Evolutionary conservation across 73 alveolate species (phyloP).

Genomic region (Durusdinium trenchii): DNA sequence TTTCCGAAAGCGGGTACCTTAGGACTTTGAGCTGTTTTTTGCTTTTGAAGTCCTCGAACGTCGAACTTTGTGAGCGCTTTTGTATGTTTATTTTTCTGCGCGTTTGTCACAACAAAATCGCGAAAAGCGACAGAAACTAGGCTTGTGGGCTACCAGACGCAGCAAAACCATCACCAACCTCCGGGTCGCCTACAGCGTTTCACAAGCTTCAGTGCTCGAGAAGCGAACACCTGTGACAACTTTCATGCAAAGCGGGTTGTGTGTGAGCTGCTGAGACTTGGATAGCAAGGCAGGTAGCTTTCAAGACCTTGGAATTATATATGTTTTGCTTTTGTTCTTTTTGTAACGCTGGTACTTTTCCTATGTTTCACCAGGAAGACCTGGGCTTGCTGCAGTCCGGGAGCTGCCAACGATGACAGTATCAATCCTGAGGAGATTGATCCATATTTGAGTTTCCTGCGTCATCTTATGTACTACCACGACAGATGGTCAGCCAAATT

Average conservation of each 20-base stretch:
- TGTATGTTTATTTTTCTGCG: too few species aligned
- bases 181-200: conserved; percentile 66
- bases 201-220: conserved; percentile 76
- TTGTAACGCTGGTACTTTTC: background rate
- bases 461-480: conserved; percentile 76
- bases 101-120: too few species aligned
- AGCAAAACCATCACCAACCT: conserved; percentile 81
- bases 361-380: conserved; percentile 20
- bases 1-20: conserved; percentile 40
- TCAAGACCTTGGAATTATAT: too few species aligned
- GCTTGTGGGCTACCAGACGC: conserved; percentile 80
- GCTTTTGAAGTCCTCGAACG: background rate
- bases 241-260: conserved; percentile 78
- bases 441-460: conserved; percentile 53
- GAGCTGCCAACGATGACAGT: conserved; percentile 78
- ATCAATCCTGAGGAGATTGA: conserved; percentile 51
- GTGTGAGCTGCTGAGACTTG: conserved; percentile 52
- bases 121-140: background rate
- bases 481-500: conserved; percentile 77
- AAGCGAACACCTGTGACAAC: conserved; percentile 88
- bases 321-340: too few species aligned
- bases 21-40: background rate
- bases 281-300: too few species aligned
- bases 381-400: conserved; percentile 87
- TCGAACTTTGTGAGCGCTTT: too few species aligned